Evolutionary conservation across 306 rosid species (phyloP), one percentile per base, ranked within the genome.

Genomic region (Begonia loranthoides): DNA sequence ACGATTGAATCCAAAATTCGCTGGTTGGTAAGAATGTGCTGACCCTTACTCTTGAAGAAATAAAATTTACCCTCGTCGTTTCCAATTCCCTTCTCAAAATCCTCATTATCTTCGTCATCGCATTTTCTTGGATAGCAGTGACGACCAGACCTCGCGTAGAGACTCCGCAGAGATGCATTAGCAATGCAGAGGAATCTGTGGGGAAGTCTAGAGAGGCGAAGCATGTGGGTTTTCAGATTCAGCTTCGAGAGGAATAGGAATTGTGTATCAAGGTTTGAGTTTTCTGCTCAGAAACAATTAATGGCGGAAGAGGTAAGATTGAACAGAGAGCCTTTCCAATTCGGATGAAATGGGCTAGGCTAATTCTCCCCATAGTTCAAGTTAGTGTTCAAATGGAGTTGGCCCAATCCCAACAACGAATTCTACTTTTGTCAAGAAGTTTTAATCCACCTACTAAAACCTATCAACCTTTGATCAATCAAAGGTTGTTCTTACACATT

Each of bases 11-110:
- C 81, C 0, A 90, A 81, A 64, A 82, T 67, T 34, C 92, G 70
- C 55, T 79, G 87, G 61, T 90, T 86, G 11, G 75, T 56, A 48
- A 90, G 86, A 16, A 90, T 72, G 62, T 90, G 97, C n/a, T 90
- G 94, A 5, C 99, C 99, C 63, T 56, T 82, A 62, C 88, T 78
- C 67, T 82, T 86, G 77, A 72, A 62, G 19, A 79, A 70, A 59
- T 51, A 73, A 39, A 84, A 54, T 9, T 28, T 48, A 7, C 60
- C 57, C 15, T 71, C 62, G 14, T 45, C 34, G 22, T 54, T 52
- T 45, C 36, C 63, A 41, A 51, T 57, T 34, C 54, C 51, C 52
- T 41, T 69, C 14, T 64, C 38, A 62, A 13, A 28, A 28, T 28
- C 36, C 36, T 3, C 17, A 34, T 46, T 55, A 13, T 53, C 67